A percentile compares a stretch with the other conserved stretches of the same genome.
Evolutionary conservation across 139 green algal genomes (phyloP).

Genomic region (Tetratostichococcus sp.): DNA sequence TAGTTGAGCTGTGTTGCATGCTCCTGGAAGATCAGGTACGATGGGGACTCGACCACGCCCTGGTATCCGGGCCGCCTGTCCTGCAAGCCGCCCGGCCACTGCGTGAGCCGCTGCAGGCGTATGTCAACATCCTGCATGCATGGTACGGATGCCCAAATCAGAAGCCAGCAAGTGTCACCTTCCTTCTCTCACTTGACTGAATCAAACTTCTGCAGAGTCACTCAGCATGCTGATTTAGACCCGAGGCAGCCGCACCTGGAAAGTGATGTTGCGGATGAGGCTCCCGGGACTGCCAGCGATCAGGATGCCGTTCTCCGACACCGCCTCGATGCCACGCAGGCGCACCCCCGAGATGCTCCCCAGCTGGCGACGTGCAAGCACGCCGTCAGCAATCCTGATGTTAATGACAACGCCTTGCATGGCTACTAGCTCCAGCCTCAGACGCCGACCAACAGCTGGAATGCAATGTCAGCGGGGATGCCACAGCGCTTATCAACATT

Average conservation of each 20-base stretch:
- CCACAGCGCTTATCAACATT: too few species aligned
- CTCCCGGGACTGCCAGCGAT: constrained; percentile 4
- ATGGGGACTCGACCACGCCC: not conserved
- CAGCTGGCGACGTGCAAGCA: not conserved
- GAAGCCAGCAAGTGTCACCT: too few species aligned
- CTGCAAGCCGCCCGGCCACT: constrained; percentile 7
- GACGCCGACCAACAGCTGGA: too few species aligned
- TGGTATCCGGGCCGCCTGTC: constrained; percentile 12
- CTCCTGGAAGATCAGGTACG: not conserved
- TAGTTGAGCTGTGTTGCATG: not conserved
- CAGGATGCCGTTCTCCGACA: constrained; percentile 20
- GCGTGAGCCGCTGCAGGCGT: not conserved
- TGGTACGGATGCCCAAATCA: too few species aligned
- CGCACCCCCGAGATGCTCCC: not conserved
- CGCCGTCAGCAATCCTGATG: too few species aligned
- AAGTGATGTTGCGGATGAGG: not conserved
- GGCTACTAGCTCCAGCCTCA: too few species aligned
- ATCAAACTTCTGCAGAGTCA: too few species aligned
- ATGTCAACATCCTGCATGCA: not conserved
- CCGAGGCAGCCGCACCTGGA: too few species aligned
- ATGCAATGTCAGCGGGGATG: too few species aligned
- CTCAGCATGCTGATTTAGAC: too few species aligned
- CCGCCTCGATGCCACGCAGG: constrained; percentile 1
- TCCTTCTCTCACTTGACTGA: too few species aligned
- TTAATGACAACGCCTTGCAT: too few species aligned